Base-by-base conservation (phyloP, 192 early-diverging fungal species). In the Coemansia sp. region DNA sequence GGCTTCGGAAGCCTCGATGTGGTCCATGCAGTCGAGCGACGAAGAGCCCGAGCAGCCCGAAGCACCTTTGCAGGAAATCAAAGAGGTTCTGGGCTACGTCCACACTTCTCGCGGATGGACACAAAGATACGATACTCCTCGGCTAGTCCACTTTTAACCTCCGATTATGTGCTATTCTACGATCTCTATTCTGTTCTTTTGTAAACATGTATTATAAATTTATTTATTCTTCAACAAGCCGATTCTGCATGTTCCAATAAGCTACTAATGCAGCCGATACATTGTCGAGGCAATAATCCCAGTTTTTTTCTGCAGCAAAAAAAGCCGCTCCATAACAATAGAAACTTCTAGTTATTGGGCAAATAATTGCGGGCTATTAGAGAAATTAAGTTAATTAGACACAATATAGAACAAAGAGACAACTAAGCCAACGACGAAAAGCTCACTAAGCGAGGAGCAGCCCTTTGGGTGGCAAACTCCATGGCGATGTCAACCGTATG, bases 131-230 rank as follows among this genome's bases (percentile, higher is more conserved):
- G 69, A 68, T 14, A 56, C 57, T 14, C 75, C 75, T 4, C 75
- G 75, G 17, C 50, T 78, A 18, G 58, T 78, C n/a, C 58, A 71
- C 31, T 71, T 78, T 40, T 78, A 64, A 57, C 5, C 18, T 17
- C 21, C 20, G 1, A 6, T 34, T 34, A 26, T 38, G 12, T 20
- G 5, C 8, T 31, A 12, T 11, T 23, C 18, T 11, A 47, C 12
- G 12, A 49, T 30, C 16, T 15, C 40, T 26, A 16, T 51, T 10
- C 20, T n/a, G 32, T 45, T 15, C 26, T 11, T 49, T 51, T 34
- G 9, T 53, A 26, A 44, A 37, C 30, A 51, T 31, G 20, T 47
- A 47, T 21, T 14, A 28, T 55, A 37, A 39, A 34, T 57, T 52
- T 62, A 40, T 21, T 43, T 41, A 40, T 20, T 14, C 45, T 59